phyloP scores from a whole-genome alignment of 345 rosid genomes.

The Citrus reticulata region DNA sequence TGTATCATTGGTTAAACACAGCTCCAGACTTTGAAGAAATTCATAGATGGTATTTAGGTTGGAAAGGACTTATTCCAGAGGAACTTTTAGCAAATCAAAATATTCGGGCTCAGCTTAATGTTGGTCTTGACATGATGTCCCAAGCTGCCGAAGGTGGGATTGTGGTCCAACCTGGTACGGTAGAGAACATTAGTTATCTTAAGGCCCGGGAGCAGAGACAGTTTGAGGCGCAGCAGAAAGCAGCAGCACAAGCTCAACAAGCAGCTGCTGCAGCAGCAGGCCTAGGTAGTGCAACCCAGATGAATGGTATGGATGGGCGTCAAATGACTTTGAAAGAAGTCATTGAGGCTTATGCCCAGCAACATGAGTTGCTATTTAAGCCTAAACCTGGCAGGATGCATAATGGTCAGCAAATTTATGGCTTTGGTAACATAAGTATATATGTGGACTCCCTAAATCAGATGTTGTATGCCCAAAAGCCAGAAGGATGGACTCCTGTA shows the following conservation, averaged over 20 bases:
- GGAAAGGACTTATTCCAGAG: conserved; percentile 78
- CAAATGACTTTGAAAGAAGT: conserved; percentile 80
- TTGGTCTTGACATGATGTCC: conserved; percentile 79
- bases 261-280: conserved; percentile 29
- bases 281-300: conserved; percentile 25
- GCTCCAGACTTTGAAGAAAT: conserved; percentile 76
- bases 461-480: conserved; percentile 66
- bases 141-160: conserved; percentile 69
- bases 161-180: conserved; percentile 69
- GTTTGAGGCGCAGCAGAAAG: conserved; percentile 62
- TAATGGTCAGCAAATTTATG: conserved; percentile 81
- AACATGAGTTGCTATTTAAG: conserved; percentile 68
- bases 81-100: conserved; percentile 80
- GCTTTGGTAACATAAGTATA: conserved; percentile 79
- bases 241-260: conserved; percentile 47
- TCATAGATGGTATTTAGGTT: conserved; percentile 67
- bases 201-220: conserved; percentile 65
- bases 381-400: conserved; percentile 78
- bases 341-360: conserved; percentile 76
- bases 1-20: conserved; percentile 76
- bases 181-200: conserved; percentile 57
- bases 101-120: conserved; percentile 61
- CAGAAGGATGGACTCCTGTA: conserved; percentile 61
- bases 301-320: conserved; percentile 31
- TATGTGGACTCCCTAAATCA: conserved; percentile 65